These are phyloP conservation scores for Calendula officinalis DNA, from an alignment of 129 eudicot species.

Conservation along the genomic window DNA sequence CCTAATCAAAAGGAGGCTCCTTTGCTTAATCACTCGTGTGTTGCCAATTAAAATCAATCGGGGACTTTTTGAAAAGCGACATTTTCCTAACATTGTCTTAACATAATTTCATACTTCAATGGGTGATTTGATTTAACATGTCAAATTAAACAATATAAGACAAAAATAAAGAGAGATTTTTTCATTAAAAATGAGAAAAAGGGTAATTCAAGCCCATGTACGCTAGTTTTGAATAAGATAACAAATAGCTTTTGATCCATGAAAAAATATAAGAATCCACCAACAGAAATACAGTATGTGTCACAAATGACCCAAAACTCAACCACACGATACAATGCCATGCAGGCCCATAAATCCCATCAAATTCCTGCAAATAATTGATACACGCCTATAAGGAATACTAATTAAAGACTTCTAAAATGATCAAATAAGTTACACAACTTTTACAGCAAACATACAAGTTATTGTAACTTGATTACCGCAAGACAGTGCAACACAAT, in stretches of 20 bases:
- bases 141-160: background rate
- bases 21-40: slow-evolving; percentile 24
- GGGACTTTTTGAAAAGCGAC: slow-evolving; percentile 14
- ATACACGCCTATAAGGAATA: background rate
- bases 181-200: too few relatives aligned
- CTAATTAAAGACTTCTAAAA: background rate
- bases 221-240: slow-evolving; percentile 73
- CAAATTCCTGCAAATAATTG: slow-evolving; percentile 62
- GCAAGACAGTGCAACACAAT: too few relatives aligned
- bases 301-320: slow-evolving; percentile 86
- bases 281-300: slow-evolving; percentile 87
- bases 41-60: slow-evolving; percentile 3
- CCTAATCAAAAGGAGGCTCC: slow-evolving; percentile 11
- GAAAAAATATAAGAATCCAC: slow-evolving; percentile 82
- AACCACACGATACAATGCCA: slow-evolving; percentile 87
- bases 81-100: slow-evolving; percentile 7
- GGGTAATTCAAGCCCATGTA: slow-evolving; percentile 42
- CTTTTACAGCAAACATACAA: too few relatives aligned
- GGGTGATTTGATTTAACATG: background rate
- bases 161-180: too few relatives aligned
- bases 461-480: too few relatives aligned
- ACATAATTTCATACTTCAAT: background rate
- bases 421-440: background rate
- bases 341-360: slow-evolving; percentile 86
- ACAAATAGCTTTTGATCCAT: slow-evolving; percentile 75